Conservation (phyloP, 495 filamentous ascomycete species). For the Tetracladium marchalianum region DNA sequence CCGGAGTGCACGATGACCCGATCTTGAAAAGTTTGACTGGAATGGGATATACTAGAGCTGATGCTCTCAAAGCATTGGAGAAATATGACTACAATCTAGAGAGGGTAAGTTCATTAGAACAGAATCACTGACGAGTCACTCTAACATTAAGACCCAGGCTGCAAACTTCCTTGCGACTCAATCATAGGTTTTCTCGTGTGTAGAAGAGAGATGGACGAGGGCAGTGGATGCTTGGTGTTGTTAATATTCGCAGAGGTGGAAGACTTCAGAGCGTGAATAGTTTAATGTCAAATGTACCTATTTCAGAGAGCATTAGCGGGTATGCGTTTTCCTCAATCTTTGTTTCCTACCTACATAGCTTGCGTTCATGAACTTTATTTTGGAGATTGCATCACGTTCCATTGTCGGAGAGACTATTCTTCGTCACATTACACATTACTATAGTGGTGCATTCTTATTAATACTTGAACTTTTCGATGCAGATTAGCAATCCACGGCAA, state of each 20-base stretch:
- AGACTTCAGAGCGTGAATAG: background rate
- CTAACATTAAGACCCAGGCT: constrained; percentile 11
- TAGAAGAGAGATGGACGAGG: background rate
- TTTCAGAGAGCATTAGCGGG: constrained; percentile 1
- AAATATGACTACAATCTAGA: constrained; percentile 94
- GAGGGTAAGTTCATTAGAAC: constrained; percentile 51
- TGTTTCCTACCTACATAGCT: background rate
- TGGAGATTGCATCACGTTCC: background rate
- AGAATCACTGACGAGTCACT: background rate
- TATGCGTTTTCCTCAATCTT: too few relatives aligned
- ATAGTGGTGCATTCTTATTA: background rate
- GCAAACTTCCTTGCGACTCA: constrained; percentile 22
- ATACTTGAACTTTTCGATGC: too few relatives aligned
- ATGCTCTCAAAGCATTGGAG: constrained; percentile 78
- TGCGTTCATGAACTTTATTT: background rate
- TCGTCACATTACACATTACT: background rate
- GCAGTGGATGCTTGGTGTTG: background rate
- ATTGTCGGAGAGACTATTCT: background rate
- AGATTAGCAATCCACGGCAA: too few relatives aligned
- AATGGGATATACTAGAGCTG: constrained; percentile 79
- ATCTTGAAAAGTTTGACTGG: constrained; percentile 82
- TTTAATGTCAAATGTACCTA: constrained; percentile 1
- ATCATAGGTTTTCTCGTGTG: constrained; percentile 5
- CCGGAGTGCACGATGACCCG: constrained; percentile 78
- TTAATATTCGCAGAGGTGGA: background rate